phyloP scores from a whole-genome alignment of 1,139 yeast species.

The Kurtzmaniella natalensis region DNA sequence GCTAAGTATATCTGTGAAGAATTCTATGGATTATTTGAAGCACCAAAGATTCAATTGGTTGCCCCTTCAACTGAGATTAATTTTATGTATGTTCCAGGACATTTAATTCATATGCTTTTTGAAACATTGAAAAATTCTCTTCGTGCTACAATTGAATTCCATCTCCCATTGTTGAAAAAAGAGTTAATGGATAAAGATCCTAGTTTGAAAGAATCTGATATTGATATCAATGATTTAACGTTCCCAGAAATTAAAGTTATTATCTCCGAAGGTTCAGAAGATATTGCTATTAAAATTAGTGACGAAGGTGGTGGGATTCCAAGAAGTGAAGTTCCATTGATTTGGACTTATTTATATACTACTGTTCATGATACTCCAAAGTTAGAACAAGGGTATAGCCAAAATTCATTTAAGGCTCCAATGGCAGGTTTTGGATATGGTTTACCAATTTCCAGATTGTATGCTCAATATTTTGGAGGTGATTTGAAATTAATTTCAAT shows the following conservation, averaged over 20 bases:
- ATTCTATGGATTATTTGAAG: slow-evolving; percentile 77
- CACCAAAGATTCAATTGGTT: slow-evolving; percentile 73
- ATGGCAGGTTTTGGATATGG: slow-evolving; percentile 97
- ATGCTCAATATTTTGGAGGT: slow-evolving; percentile 90
- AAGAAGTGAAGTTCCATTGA: slow-evolving; percentile 74
- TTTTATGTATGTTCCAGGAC: slow-evolving; percentile 90
- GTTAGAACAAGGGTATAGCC: slow-evolving; percentile 53
- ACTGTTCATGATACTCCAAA: slow-evolving; percentile 75
- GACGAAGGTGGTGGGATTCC: slow-evolving; percentile 97
- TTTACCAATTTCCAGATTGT: slow-evolving; percentile 77
- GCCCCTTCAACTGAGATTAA: slow-evolving; percentile 63
- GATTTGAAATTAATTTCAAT: slow-evolving; percentile 80
- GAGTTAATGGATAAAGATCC: slow-evolving; percentile 42
- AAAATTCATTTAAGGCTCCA: slow-evolving; percentile 73
- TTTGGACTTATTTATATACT: slow-evolving; percentile 90
- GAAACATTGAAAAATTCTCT: slow-evolving; percentile 81
- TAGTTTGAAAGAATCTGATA: slow-evolving; percentile 32
- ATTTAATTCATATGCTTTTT: slow-evolving; percentile 81
- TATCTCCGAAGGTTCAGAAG: slow-evolving; percentile 88
- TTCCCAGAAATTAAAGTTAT: slow-evolving; percentile 86
- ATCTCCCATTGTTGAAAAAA: slow-evolving; percentile 42
- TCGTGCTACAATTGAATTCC: slow-evolving; percentile 80
- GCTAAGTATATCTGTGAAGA: slow-evolving; percentile 87
- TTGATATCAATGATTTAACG: slow-evolving; percentile 58
- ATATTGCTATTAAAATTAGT: slow-evolving; percentile 85